Evolutionary conservation across 352 stramenopile species (phyloP), one percentile per base, ranked within the genome.

Genomic region (Globisporangium carolinianum): DNA sequence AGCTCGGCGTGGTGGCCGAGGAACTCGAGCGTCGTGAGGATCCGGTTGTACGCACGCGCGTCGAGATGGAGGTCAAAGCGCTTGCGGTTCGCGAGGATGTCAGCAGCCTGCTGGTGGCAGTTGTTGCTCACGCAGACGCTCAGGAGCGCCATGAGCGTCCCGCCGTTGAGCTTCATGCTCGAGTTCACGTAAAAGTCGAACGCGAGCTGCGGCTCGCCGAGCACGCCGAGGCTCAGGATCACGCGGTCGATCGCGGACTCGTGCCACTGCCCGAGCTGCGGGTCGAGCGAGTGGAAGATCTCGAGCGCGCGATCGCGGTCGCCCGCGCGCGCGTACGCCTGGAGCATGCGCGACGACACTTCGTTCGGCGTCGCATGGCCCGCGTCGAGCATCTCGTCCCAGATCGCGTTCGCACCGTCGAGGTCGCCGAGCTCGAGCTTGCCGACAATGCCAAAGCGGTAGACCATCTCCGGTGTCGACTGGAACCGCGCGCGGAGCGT

Each of bases 151-250:
- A 87, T 87, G 35, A 91, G 67, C 53, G 82, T 91, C 35, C 75
- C 73, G 24, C 77, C 73, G 59, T 73, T 86, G 45, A 91, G 69
- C 57, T 86, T 87, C 75, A 89, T 89, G 61, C 73, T 87, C 46
- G 82, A 91, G 60, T 87, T 83, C 47, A 75, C 74, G 68, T 91
- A 91, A 52, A 91, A 89, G 45, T 88, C 78, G 54, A 91, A 91
- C 8, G 82, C 61, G 53, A 79, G 72, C 9, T 75, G 61, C 32
- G 82, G 79, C 58, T 87, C 63, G n/a, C 72, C 57, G n/a, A 73
- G 72, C 14, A 86, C 73, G 5, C 82, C 82, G 57, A 91, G 76
- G 17, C 66, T 79, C 43, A 86, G 52, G 51, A 91, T 86, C 32
- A 89, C 73, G 17, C 79, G 82, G 60, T 91, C 75, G 60, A 91